Evolutionary conservation across 805 yeast species (phyloP), one percentile per base, ranked within the genome.

Genomic region (Deakozyma indianensis): DNA sequence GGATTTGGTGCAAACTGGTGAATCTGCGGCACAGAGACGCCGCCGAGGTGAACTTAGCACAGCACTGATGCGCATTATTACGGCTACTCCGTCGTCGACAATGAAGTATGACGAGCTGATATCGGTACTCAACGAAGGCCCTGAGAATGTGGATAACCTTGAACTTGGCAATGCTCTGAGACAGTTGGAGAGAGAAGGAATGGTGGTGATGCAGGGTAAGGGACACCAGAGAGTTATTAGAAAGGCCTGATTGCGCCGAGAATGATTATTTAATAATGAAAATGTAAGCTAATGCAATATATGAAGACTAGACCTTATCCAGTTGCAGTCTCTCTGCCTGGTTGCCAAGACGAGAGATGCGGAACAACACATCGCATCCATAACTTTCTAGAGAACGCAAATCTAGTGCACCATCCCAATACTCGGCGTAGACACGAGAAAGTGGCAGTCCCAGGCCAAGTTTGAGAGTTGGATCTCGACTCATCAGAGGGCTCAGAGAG

Each of bases 1-100:
- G 96, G 96, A 87, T 61, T 70, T 92, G 60, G 88, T 92, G 23
- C 96, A 90, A 65, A 92, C 97, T 0, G 98, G 97, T 42, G 87
- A 88, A 42, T 83, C 96, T 0, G 73, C 84, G 1, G 84, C 90
- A 2, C 95, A 88, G 61, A 72, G 95, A 62, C 73, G 78, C 54
- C 61, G 80, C 59, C 80, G 78, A 53, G 85, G 81, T 51, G 94
- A 83, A 57, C 67, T 84, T 51, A 69, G 75, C 14, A 74, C 77
- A 48, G 83, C 75, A 50, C 67, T 87, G 3, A 54, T 79, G 49
- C 63, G 65, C 23, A 63, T 77, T 35, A 61, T 86, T 14, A 78
- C 74, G 25, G 46, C 45, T 15, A 22, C 43, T 9, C 43, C 46
- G 14, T 11, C 45, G 14, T 47, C 46, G 11, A 63, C 74, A 14